These are phyloP conservation scores for Ormosia emarginata DNA, from an alignment of 306 rosid species.

Conservation along the genomic window DNA sequence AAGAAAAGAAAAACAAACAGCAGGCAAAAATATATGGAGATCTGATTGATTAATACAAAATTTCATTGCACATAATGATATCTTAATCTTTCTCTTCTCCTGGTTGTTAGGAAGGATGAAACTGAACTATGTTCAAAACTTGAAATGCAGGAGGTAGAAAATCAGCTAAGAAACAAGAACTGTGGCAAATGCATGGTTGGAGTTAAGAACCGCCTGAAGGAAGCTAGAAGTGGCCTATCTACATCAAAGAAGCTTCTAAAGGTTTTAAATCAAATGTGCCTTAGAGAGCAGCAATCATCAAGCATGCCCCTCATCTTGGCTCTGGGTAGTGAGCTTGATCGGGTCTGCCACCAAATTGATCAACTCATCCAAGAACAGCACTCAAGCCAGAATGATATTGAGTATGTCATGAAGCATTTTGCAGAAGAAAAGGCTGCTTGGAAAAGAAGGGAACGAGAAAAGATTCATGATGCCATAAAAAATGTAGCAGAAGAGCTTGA, in stretches of 20 bases:
- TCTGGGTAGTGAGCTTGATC: conserved; percentile 64
- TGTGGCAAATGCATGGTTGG: conserved; percentile 35
- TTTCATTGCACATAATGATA: background rate
- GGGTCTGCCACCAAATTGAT: conserved; percentile 56
- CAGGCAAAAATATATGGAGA: background rate
- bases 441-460: conserved; percentile 72
- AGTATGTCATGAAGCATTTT: conserved; percentile 48
- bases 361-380: conserved; percentile 51
- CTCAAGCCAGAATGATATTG: conserved; percentile 45
- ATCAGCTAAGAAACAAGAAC: conserved; percentile 27
- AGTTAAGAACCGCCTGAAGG: conserved; percentile 58
- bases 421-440: conserved; percentile 78
- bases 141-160: conserved; percentile 47
- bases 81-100: background rate
- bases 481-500: conserved; percentile 60
- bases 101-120: conserved; percentile 7
- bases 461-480: conserved; percentile 49
- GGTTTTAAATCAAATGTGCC: conserved; percentile 60
- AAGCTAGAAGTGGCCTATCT: conserved; percentile 62
- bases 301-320: conserved; percentile 57
- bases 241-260: conserved; percentile 81
- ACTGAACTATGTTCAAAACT: conserved; percentile 20
- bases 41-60: background rate
- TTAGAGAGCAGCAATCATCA: conserved; percentile 51
- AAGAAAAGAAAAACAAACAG: background rate